phyloP scores from a whole-genome alignment of 2,329 filamentous ascomycete species.

The Aspergillus jensenii region DNA sequence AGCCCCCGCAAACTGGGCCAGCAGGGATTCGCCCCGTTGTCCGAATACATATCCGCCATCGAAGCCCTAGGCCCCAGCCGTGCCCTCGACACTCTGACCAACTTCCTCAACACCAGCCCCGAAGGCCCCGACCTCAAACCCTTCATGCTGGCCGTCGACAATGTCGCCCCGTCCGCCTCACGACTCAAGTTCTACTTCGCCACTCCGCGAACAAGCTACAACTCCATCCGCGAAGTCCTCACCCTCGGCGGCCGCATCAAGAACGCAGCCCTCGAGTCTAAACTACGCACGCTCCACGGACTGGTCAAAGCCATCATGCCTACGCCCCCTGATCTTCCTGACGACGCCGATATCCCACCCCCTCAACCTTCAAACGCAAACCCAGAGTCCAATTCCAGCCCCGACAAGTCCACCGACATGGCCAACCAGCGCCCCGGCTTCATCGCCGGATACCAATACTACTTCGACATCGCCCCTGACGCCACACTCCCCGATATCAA shows the following conservation, averaged over 20 bases:
- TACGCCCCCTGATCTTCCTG: neutral
- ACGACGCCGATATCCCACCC: neutral
- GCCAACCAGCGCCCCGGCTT: neutral
- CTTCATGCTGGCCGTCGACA: constrained; percentile 11
- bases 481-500: neutral
- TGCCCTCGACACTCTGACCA: neutral
- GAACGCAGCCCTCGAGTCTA: neutral
- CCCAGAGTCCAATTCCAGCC: neutral
- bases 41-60: neutral
- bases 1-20: neutral
- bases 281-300: constrained; percentile 12
- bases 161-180: neutral
- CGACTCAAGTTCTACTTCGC: constrained; percentile 12
- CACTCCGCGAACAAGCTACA: neutral
- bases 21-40: neutral
- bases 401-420: neutral
- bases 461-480: neutral
- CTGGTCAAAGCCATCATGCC: neutral
- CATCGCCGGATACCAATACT: neutral
- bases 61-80: neutral
- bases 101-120: neutral
- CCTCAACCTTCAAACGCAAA: too few species aligned
- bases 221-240: constrained; percentile 2
- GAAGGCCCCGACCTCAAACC: neutral
- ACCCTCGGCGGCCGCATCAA: neutral